These are phyloP conservation scores for Filobasidium floriforme DNA, from an alignment of 768 basidiomycete species.

Conservation along the genomic window DNA sequence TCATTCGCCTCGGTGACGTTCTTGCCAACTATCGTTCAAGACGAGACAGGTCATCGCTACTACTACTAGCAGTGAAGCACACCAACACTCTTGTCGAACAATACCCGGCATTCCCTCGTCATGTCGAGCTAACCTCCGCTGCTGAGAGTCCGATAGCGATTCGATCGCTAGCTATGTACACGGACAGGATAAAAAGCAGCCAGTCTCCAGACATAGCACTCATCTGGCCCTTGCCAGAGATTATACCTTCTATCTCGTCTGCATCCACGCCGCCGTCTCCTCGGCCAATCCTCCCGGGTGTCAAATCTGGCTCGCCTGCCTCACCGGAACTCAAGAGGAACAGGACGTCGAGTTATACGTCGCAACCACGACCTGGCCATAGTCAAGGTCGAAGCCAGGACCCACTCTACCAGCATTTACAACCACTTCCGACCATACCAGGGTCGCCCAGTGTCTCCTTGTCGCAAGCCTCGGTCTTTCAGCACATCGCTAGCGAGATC, in stretches of 20 bases:
- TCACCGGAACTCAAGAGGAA: too few species aligned
- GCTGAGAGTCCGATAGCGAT: not conserved
- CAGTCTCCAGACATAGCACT: not conserved
- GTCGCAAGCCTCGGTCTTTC: not conserved
- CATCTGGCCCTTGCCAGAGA: not conserved
- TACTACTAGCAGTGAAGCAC: too few species aligned
- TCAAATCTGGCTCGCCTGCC: not conserved
- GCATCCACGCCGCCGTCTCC: not conserved
- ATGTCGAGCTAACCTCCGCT: not conserved
- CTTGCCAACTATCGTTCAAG: too few species aligned
- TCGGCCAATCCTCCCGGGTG: not conserved
- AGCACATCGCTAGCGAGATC: not conserved
- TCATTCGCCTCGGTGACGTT: too few species aligned
- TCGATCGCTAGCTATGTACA: not conserved
- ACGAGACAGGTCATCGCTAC: too few species aligned
- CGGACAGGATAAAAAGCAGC: not conserved
- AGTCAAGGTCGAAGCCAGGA: too few species aligned
- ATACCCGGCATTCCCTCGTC: not conserved
- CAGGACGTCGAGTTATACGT: too few species aligned
- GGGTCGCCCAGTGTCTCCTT: too few species aligned
- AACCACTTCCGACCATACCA: too few species aligned
- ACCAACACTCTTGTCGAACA: too few species aligned
- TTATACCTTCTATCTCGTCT: not conserved
- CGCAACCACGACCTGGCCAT: too few species aligned
- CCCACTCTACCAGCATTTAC: too few species aligned